Conservation (phyloP, 73 alveolate genomes). For the Tetrahymena malaccensis region DNA sequence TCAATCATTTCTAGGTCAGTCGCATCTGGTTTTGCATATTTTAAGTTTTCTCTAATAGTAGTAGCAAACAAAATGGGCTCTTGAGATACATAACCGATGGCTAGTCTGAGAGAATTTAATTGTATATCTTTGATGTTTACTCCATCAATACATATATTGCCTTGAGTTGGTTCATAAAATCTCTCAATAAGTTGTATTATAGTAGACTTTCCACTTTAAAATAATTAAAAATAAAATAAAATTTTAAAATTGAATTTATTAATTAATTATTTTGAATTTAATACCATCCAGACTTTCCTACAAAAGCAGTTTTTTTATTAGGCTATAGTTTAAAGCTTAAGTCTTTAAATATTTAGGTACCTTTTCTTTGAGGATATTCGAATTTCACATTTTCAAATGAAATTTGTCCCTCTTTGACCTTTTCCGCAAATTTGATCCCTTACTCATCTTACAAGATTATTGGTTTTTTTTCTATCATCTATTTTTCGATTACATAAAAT, state of each 20-base stretch:
- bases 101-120: conserved; percentile 53
- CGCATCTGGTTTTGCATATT: conserved; percentile 73
- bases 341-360: conserved; percentile 37
- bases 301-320: conserved; percentile 66
- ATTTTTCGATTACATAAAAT: too few relatives aligned
- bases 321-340: conserved; percentile 46
- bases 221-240: not conserved
- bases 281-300: conserved; percentile 89
- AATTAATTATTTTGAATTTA: conserved; percentile 21
- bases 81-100: conserved; percentile 82
- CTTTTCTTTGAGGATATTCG: conserved; percentile 68
- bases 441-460: not conserved
- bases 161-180: conserved; percentile 61
- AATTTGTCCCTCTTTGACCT: conserved; percentile 47
- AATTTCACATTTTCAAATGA: conserved; percentile 66
- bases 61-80: conserved; percentile 87
- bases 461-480: not conserved
- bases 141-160: conserved; percentile 53
- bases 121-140: conserved; percentile 45
- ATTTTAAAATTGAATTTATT: not conserved
- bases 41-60: conserved; percentile 63
- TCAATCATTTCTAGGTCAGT: conserved; percentile 77
- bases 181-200: conserved; percentile 61
- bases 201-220: conserved; percentile 62
- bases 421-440: not conserved